phyloP scores from a whole-genome alignment of 441 rosid genomes.

The Jatropha multifida region DNA sequence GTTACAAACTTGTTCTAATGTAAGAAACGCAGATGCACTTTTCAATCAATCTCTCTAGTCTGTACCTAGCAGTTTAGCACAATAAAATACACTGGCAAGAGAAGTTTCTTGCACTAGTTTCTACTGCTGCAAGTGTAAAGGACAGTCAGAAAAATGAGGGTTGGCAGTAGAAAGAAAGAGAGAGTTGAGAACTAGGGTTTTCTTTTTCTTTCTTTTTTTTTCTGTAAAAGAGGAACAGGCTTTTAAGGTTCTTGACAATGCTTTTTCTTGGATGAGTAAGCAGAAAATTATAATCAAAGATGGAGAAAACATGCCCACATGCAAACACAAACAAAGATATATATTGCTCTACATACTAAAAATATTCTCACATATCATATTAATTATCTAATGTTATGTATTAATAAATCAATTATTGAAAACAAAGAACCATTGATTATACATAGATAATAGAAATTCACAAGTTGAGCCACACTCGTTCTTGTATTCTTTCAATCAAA shows the following conservation, averaged over 20 bases:
- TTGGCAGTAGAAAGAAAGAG: neutral
- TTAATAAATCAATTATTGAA: neutral
- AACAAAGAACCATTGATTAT: neutral
- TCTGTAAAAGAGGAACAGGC: neutral
- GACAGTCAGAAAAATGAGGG: neutral
- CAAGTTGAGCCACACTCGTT: neutral
- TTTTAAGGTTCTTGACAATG: slow-evolving; percentile 14
- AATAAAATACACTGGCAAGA: too few species aligned
- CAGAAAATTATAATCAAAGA: neutral
- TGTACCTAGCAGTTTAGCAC: too few species aligned
- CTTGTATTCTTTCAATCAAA: neutral
- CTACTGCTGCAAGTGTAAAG: too few species aligned
- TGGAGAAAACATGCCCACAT: slow-evolving; percentile 16
- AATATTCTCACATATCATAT: too few species aligned
- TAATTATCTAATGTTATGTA: neutral
- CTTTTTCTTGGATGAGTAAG: slow-evolving; percentile 3
- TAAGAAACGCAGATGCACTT: too few species aligned
- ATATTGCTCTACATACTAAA: neutral
- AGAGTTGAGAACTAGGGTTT: slow-evolving; percentile 18
- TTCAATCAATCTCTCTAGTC: too few species aligned
- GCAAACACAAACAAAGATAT: neutral
- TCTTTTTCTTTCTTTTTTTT: neutral
- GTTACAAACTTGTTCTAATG: too few species aligned
- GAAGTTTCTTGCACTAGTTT: too few species aligned
- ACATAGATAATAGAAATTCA: neutral